Evolutionary conservation across 2,329 filamentous ascomycete genomes (phyloP).

Genomic region (Fusarium robinianum): DNA sequence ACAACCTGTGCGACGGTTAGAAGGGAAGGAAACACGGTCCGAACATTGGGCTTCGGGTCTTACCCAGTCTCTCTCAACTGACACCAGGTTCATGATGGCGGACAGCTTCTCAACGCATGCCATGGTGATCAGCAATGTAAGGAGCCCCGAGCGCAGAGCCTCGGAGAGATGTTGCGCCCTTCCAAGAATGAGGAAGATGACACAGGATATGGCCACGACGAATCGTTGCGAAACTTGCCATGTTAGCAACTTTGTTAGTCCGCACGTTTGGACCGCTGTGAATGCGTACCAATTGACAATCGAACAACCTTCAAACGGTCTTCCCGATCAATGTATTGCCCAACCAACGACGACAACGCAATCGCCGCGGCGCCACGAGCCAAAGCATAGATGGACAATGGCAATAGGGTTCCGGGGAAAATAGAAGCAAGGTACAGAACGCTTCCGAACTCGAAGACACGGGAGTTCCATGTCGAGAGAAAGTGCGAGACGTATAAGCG

Average conservation of each 20-base stretch:
- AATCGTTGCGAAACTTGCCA: constrained; percentile 44
- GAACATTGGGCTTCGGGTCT: background rate
- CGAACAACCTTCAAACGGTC: constrained; percentile 56
- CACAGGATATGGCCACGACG: constrained; percentile 54
- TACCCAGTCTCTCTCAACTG: constrained; percentile 74
- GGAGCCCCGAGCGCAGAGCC: constrained; percentile 31
- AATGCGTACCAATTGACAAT: constrained; percentile 49
- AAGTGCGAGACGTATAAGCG: constrained; percentile 63
- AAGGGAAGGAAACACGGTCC: background rate
- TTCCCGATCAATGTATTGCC: constrained; percentile 60
- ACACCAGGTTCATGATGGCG: constrained; percentile 66
- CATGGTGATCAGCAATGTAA: constrained; percentile 51
- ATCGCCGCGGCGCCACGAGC: constrained; percentile 62
- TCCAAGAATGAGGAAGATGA: constrained; percentile 45
- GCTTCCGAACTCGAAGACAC: constrained; percentile 66
- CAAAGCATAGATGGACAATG: constrained; percentile 71
- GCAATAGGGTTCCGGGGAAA: constrained; percentile 64
- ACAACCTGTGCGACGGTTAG: constrained; percentile 34
- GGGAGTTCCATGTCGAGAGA: constrained; percentile 67
- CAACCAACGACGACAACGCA: constrained; percentile 61
- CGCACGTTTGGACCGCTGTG: background rate
- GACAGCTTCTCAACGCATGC: constrained; percentile 72
- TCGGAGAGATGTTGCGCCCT: constrained; percentile 3
- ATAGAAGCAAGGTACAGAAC: constrained; percentile 62
- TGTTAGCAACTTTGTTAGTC: constrained; percentile 7